phyloP scores from a whole-genome alignment of 2,329 filamentous ascomycete species.

The Scleromitrula shiraiana region DNA sequence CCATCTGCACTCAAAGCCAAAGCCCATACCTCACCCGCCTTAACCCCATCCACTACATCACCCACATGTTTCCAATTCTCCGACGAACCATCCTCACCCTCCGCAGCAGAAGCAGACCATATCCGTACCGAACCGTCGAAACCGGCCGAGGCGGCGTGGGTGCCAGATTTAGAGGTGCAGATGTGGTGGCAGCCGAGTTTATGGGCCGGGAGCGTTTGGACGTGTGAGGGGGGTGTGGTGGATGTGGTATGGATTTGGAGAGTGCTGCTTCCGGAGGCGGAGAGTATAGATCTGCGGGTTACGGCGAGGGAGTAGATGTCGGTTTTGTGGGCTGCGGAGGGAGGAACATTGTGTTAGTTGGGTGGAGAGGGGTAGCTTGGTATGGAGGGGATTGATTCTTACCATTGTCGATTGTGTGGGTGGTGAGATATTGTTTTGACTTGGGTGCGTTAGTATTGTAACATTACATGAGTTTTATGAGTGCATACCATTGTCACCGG shows the following conservation, averaged over 20 bases:
- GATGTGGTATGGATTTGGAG: constrained; percentile 73
- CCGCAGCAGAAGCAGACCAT: constrained; percentile 59
- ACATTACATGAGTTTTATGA: constrained; percentile 2
- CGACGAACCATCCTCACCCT: constrained; percentile 24
- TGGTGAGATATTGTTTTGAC: constrained; percentile 98
- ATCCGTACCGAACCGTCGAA: constrained; percentile 85
- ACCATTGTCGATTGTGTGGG: constrained; percentile 85
- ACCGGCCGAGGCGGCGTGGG: constrained; percentile 70
- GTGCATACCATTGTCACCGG: constrained; percentile 26
- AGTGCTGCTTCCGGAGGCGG: constrained; percentile 74
- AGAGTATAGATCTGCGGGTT: constrained; percentile 66
- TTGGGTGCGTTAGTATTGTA: constrained; percentile 33
- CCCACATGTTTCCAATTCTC: constrained; percentile 42
- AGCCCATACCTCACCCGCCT: constrained; percentile 74
- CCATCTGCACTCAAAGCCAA: constrained; percentile 79
- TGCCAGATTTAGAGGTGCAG: constrained; percentile 60
- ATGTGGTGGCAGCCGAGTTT: constrained; percentile 88
- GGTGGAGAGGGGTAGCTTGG: constrained; percentile 14
- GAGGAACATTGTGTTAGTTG: constrained; percentile 25
- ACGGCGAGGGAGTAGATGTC: constrained; percentile 80
- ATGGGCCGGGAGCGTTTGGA: constrained; percentile 73
- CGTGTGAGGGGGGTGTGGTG: constrained; percentile 63
- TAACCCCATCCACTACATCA: constrained; percentile 45
- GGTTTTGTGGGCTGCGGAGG: constrained; percentile 62
- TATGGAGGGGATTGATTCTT: constrained; percentile 29